Conservation (phyloP, 2,329 filamentous ascomycete genomes). For the Neoarthrinium moseri region DNA sequence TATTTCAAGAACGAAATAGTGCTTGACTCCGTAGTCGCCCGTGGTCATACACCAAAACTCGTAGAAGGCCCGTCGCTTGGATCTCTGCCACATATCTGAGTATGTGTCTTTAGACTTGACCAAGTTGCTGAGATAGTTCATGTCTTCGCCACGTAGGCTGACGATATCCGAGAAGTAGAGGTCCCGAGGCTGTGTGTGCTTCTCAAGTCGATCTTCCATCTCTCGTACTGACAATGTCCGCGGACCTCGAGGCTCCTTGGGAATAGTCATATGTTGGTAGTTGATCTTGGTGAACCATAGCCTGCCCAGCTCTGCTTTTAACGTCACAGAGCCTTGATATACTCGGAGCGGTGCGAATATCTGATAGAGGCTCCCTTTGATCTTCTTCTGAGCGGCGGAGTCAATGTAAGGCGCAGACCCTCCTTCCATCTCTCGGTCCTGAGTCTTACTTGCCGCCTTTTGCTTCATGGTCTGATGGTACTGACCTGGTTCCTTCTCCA, state of each 20-base stretch:
- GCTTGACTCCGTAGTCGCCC: background rate
- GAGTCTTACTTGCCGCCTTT: background rate
- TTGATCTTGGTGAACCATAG: slow-evolving; percentile 6
- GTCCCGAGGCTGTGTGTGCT: background rate
- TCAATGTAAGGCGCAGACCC: background rate
- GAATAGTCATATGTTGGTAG: slow-evolving; percentile 5
- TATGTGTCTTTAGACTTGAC: background rate
- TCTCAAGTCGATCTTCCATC: slow-evolving; percentile 5
- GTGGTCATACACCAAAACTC: slow-evolving; percentile 11
- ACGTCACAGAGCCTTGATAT: slow-evolving; percentile 4
- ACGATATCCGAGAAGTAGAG: slow-evolving; percentile 7
- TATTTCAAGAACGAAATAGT: slow-evolving; percentile 22
- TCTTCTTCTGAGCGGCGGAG: background rate
- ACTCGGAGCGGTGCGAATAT: slow-evolving; percentile 10
- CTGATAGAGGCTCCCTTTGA: background rate
- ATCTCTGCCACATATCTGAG: background rate
- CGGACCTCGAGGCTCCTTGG: background rate
- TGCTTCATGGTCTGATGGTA: background rate
- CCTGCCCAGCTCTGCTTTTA: slow-evolving; percentile 11
- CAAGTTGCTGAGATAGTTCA: slow-evolving; percentile 8
- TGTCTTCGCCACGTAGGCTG: slow-evolving; percentile 8
- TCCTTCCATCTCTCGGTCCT: background rate
- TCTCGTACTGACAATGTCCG: background rate
- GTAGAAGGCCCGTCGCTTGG: slow-evolving; percentile 2
- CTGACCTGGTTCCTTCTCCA: background rate